Base-by-base conservation (phyloP, 257 asterid genomes). In the Linderniella brevidens region DNA sequence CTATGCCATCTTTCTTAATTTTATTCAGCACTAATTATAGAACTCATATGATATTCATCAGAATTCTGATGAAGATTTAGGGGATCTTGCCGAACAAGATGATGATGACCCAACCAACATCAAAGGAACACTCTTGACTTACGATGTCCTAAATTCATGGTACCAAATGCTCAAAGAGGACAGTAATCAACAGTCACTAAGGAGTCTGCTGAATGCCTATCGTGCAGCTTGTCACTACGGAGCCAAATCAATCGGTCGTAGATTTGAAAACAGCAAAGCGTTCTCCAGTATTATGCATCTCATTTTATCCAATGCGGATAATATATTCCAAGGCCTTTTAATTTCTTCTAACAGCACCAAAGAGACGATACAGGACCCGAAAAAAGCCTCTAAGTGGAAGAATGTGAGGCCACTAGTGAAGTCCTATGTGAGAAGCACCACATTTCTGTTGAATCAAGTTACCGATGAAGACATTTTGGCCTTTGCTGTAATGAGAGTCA, bases 211-310 rank as follows among this genome's bases (percentile, higher is more conserved):
- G 49, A 90, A 90, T 73, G 94, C 94, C 45, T 85, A 85, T 62
- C 86, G 96, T 50, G 70, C 96, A 50, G 96, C 92, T 40, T 76
- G 94, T 57, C 96, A 77, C 68, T 81, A 73, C 62, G 99, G 92
- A 68, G 64, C 88, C 48, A 79, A 71, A 65, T 71, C 94, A 13
- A 56, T 64, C 42, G 72, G 78, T 57, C 75, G 58, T 60, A 63
- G 35, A 48, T 65, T 90, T 53, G 76, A 75, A 41, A 67, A 64
- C 63, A 78, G 92, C 39, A 86, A 69, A 64, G 61, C 92, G 50
- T 85, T 85, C 60, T 62, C 82, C 70, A 70, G 59, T 60, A 63
- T 73, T 59, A 32, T 90, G 57, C 61, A 67, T 55, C 75, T 70
- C 46, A 64, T 70, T 52, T 93, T 85, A 53, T 68, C 85, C 45